A percentile compares a stretch with the other conserved stretches of the same genome.
Conservation (phyloP, 1,284 basidiomycete species). For the Xerocomus nothofagi region DNA sequence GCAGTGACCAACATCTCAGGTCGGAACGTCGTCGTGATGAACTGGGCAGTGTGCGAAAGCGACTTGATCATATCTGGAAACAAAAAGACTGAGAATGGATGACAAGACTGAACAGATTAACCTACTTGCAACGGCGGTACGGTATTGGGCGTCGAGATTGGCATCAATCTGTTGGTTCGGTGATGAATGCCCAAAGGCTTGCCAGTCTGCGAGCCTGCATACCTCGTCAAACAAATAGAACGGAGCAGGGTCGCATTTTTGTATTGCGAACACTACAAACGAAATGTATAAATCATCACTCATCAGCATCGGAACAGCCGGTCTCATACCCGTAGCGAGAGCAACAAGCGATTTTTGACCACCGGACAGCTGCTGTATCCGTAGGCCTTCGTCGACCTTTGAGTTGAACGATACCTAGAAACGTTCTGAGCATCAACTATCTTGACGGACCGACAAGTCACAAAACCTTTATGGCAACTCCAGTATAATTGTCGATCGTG, state of each 20-base stretch:
- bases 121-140: constrained; percentile 92
- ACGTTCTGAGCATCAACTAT: background rate
- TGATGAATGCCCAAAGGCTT: background rate
- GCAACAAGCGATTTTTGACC: constrained; percentile 98
- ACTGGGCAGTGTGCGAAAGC: constrained; percentile 85
- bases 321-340: constrained; percentile 75
- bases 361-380: constrained; percentile 96
- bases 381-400: constrained; percentile 92
- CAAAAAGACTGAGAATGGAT: background rate
- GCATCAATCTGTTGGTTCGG: constrained; percentile 76
- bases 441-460: background rate
- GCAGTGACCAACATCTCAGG: constrained; percentile 95
- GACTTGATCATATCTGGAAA: constrained; percentile 88
- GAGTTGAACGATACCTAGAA: constrained; percentile 94
- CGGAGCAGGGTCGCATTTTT: constrained; percentile 98
- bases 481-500: constrained; percentile 92
- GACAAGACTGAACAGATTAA: constrained; percentile 6
- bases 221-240: constrained; percentile 99
- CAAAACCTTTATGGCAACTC: constrained; percentile 87
- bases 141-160: constrained; percentile 96
- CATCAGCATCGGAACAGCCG: background rate
- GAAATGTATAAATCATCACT: background rate
- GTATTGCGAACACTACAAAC: constrained; percentile 88
- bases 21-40: constrained; percentile 98
- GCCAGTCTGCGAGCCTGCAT: constrained; percentile 8